phyloP scores from a whole-genome alignment of 352 stramenopile genomes.

The Pythium phragmitis region DNA sequence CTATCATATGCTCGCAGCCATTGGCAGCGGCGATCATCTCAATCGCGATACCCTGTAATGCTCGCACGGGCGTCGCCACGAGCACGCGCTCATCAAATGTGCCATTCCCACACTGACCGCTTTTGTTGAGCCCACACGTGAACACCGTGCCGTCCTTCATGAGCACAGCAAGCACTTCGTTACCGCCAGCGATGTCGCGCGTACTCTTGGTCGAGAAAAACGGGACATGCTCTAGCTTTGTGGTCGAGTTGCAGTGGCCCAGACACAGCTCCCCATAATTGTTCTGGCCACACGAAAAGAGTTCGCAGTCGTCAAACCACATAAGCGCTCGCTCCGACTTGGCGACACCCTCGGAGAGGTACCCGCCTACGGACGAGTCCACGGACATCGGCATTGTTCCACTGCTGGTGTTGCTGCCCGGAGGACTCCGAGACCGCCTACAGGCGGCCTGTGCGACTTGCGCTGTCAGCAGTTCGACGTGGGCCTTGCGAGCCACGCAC shows the following conservation, averaged over 20 bases:
- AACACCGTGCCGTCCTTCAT: conserved; percentile 82
- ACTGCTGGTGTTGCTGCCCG: background rate
- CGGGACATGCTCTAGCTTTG: conserved; percentile 81
- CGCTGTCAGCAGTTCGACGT: conserved; percentile 47
- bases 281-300: conserved; percentile 89
- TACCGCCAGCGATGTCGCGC: conserved; percentile 71
- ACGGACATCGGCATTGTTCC: background rate
- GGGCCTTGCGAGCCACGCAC: conserved; percentile 51
- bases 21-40: conserved; percentile 78
- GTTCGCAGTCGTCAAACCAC: conserved; percentile 80
- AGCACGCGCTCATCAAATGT: conserved; percentile 87
- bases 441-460: conserved; percentile 32
- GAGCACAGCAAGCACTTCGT: conserved; percentile 83
- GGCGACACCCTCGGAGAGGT: background rate
- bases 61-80: conserved; percentile 67
- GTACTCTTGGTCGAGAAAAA: conserved; percentile 82
- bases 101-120: conserved; percentile 83
- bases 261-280: conserved; percentile 88
- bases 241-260: conserved; percentile 85
- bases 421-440: conserved; percentile 34
- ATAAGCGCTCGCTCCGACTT: conserved; percentile 21
- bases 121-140: conserved; percentile 88
- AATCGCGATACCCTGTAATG: conserved; percentile 59
- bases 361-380: background rate
- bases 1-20: conserved; percentile 87